Conservation (phyloP, 2,329 filamentous ascomycete species). For the Neonectria faginata region DNA sequence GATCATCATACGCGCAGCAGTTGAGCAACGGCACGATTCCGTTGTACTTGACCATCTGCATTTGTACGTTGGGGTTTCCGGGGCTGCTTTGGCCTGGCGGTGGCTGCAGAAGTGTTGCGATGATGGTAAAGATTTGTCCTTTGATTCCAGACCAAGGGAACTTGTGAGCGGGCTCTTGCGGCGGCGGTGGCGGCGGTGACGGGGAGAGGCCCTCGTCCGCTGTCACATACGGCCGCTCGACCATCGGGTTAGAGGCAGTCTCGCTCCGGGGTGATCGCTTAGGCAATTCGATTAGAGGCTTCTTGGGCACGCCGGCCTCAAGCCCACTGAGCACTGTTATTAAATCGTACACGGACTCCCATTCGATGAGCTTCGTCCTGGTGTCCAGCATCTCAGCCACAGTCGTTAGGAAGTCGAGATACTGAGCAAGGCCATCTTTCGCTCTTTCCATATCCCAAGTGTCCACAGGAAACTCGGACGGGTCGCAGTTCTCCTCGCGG, state of each 20-base stretch:
- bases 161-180: conserved; percentile 74
- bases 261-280: conserved; percentile 45
- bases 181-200: conserved; percentile 56
- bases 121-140: conserved; percentile 89
- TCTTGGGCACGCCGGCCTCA: conserved; percentile 88
- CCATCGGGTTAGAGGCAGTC: conserved; percentile 51
- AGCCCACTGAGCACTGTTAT: conserved; percentile 88
- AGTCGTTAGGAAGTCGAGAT: conserved; percentile 92
- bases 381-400: conserved; percentile 87
- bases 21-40: conserved; percentile 90
- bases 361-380: conserved; percentile 87
- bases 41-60: conserved; percentile 85
- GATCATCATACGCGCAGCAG: conserved; percentile 90
- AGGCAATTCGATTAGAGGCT: conserved; percentile 68
- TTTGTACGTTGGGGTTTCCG: conserved; percentile 81
- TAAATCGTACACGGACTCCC: conserved; percentile 91
- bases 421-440: conserved; percentile 94
- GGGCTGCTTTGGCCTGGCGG: conserved; percentile 71
- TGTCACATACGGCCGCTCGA: conserved; percentile 73
- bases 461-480: conserved; percentile 92
- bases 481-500: conserved; percentile 77
- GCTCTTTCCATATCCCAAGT: conserved; percentile 98
- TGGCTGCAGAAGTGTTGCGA: conserved; percentile 90
- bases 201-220: conserved; percentile 45
- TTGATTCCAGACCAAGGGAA: conserved; percentile 83